Evolutionary conservation across 169 alveolate species (phyloP), one percentile per base, ranked within the genome.

Genomic region (Plasmodium relictum): DNA sequence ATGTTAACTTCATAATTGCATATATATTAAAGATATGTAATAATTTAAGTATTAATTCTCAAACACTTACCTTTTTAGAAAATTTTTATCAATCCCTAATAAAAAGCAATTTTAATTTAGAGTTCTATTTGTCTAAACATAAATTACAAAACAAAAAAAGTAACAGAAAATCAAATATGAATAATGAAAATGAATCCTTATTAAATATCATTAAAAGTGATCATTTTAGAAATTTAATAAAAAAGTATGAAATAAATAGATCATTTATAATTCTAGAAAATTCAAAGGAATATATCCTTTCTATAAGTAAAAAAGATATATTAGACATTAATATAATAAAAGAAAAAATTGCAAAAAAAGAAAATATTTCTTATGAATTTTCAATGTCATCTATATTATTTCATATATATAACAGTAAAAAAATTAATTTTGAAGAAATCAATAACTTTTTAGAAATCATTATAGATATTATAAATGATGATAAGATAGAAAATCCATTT

Each of bases 1-100:
- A 48, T 66, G 61, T 54, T 50, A 52, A 86, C 58, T 56, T 71
- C 42, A 26, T 22, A 24, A 59, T 71, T 39, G 76, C 73, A 3
- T 48, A 70, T 52, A 63, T 71, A 22, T 41, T 86, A 31, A 86
- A 73, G 39, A 86, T 86, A 86, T 70, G 52, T 48, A 71, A 71
- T 54, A 71, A 86, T 37, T 45, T 70, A 31, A 41, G 14, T 31
- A 70, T 86, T 45, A 26, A n/a, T 69, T 62, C 74, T 0, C 74
- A 71, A 24, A 71, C 87, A 18, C 20, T n/a, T 20, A 70, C 16
- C 4, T 39, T 70, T 86, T 65, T 86, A 59, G 42, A 71, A 54
- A 59, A 16, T 24, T 86, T 86, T 22, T 50, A 86, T 50, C 18
- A 14, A 6, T 70, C 54, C 76, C 61, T 86, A 73, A 59, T 16